Evolutionary conservation across 495 filamentous ascomycete genomes (phyloP).

Genomic region (Bryoglossum gracile): DNA sequence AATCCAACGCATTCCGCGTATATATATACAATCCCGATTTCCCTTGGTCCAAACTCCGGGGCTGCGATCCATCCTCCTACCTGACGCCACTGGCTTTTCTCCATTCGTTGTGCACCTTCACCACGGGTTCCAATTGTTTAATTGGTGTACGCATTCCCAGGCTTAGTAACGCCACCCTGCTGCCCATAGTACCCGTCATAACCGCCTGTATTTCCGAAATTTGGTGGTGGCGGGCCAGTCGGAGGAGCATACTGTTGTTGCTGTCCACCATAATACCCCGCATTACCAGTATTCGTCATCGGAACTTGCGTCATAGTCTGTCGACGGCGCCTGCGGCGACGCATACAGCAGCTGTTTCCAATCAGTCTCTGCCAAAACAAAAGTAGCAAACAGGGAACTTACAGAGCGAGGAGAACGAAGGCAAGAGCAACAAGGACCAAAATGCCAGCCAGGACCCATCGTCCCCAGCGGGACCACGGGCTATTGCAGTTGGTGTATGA

Average conservation of each 20-base stretch:
- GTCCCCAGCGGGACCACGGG: slow-evolving; percentile 11
- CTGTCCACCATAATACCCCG: not conserved
- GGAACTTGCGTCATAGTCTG: slow-evolving; percentile 1
- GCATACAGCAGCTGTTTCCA: not conserved
- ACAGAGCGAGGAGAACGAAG: slow-evolving; percentile 3
- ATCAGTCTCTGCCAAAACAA: not conserved
- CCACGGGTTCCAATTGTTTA: no score
- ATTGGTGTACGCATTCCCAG: slow-evolving; percentile 9
- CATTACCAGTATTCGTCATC: slow-evolving; percentile 4
- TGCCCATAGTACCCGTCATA: slow-evolving; percentile 12
- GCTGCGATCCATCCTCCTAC: no score
- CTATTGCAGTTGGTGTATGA: slow-evolving; percentile 1
- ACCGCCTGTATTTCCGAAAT: not conserved
- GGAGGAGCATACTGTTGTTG: slow-evolving; percentile 5
- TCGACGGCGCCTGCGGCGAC: slow-evolving; percentile 1
- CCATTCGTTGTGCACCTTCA: no score
- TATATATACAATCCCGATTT: no score
- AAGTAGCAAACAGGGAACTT: not conserved
- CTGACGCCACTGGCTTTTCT: no score
- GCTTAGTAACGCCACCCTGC: slow-evolving; percentile 14
- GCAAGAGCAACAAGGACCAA: slow-evolving; percentile 6
- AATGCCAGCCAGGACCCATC: slow-evolving; percentile 13
- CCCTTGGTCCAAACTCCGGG: no score
- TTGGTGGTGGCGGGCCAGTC: slow-evolving; percentile 1
- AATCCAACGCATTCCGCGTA: no score